Conservation (phyloP, 2,329 filamentous ascomycete genomes). For the Penicillium sp. region DNA sequence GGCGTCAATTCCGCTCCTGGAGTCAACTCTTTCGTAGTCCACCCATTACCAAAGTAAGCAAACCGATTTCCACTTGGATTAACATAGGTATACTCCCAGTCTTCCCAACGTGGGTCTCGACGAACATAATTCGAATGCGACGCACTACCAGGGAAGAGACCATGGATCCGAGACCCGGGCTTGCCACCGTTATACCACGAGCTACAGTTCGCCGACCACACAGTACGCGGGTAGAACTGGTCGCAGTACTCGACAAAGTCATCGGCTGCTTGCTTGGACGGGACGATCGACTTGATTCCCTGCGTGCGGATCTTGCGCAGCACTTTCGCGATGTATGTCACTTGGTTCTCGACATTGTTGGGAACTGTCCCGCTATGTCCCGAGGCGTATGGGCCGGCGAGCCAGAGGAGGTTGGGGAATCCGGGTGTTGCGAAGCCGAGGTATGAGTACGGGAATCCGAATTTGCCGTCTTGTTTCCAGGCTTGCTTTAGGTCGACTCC, state of each 20-base stretch:
- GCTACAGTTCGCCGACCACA: conserved; percentile 55
- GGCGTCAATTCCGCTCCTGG: conserved; percentile 59
- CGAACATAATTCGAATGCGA: conserved; percentile 60
- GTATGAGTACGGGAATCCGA: conserved; percentile 67
- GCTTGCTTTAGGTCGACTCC: conserved; percentile 54
- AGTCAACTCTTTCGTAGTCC: conserved; percentile 59
- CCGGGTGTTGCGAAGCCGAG: conserved; percentile 61
- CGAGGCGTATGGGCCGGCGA: conserved; percentile 60
- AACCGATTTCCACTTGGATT: conserved; percentile 45
- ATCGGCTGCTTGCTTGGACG: conserved; percentile 58
- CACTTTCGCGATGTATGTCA: conserved; percentile 64
- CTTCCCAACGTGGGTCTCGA: conserved; percentile 58
- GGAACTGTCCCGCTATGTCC: conserved; percentile 66
- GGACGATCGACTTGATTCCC: conserved; percentile 62
- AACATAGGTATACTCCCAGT: conserved; percentile 55
- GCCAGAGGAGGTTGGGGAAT: conserved; percentile 66
- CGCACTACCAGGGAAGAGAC: conserved; percentile 68
- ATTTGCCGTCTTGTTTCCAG: conserved; percentile 57
- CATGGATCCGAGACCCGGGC: conserved; percentile 63
- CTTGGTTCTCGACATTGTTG: conserved; percentile 63
- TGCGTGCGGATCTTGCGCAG: conserved; percentile 65
- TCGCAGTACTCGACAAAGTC: conserved; percentile 51
- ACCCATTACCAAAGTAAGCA: conserved; percentile 66
- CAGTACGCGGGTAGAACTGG: conserved; percentile 51
- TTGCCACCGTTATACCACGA: conserved; percentile 70